Evolutionary conservation across 352 stramenopile genomes (phyloP).

Genomic region (Pythium insidiosum): DNA sequence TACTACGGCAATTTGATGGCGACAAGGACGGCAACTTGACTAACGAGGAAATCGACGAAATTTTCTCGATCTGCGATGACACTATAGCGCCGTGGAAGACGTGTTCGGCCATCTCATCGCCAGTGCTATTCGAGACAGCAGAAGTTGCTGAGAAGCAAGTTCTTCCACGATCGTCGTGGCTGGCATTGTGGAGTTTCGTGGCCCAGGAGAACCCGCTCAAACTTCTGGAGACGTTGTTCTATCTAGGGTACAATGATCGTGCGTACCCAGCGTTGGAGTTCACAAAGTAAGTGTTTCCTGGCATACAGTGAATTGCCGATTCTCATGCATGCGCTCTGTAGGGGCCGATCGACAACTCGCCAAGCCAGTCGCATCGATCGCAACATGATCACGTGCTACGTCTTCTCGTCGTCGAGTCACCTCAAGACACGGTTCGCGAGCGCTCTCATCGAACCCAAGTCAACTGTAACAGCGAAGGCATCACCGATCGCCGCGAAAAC

Average conservation of each 20-base stretch:
- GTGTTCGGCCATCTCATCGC: slow-evolving; percentile 43
- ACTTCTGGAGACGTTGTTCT: slow-evolving; percentile 73
- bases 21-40: slow-evolving; percentile 75
- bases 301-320: too few species aligned
- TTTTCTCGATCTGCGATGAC: slow-evolving; percentile 83
- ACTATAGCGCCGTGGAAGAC: slow-evolving; percentile 58
- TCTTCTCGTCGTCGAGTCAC: slow-evolving; percentile 35
- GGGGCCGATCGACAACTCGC: slow-evolving; percentile 44
- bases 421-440: slow-evolving; percentile 49
- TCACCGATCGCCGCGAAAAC: slow-evolving; percentile 1
- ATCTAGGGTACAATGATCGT: slow-evolving; percentile 79
- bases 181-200: slow-evolving; percentile 65
- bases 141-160: slow-evolving; percentile 42
- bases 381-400: slow-evolving; percentile 64
- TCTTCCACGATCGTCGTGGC: slow-evolving; percentile 49
- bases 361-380: slow-evolving; percentile 52
- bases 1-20: slow-evolving; percentile 79
- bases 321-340: too few species aligned
- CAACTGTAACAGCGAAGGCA: too few species aligned
- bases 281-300: slow-evolving; percentile 32
- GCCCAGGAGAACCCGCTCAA: slow-evolving; percentile 70
- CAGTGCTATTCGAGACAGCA: slow-evolving; percentile 45
- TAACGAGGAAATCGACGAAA: slow-evolving; percentile 56
- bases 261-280: slow-evolving; percentile 53
- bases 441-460: slow-evolving; percentile 40